Base-by-base conservation (phyloP, 2,329 filamentous ascomycete species). In the Pseudocercospora musae region DNA sequence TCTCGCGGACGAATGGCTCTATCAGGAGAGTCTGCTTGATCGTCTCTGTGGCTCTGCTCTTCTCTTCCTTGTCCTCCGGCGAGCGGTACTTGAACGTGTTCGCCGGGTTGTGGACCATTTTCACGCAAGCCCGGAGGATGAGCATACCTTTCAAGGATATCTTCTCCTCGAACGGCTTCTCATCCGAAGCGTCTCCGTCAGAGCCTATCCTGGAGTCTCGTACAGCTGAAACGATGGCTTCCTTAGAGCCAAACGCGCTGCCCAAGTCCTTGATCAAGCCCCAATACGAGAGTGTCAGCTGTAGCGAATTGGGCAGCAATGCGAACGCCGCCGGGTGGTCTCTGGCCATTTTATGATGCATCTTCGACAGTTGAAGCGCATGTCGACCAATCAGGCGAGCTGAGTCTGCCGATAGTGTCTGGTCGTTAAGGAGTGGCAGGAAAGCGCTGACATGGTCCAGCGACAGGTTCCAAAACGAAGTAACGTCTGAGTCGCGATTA, bases 341-440 rank as follows among this genome's bases (percentile, higher is more conserved):
- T 55, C 86, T 86, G 1, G 91, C 87, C 88, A 98, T 94, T 60
- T 92, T 88, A 42, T 96, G 83, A 74, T 98, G 95, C 2, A 99
- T 80, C 76, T 98, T 99, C 3, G 93, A 88, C 55, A 98, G 88
- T 73, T 98, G 93, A 46, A 97, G 78, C 1, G 96, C 81, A 73
- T 97, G 93, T 73, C 92, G 96, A 67, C 90, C 90, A n/a, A 96
- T 79, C 23, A 89, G 73, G 7, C 46, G 23, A n/a, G 21, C 23
- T 3, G 56, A 49, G 6, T 60, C 52, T 13, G 50, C 57, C 9
- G 61, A 46, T 1, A 68, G 56, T 44, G 31, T 27, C 9, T 65
- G 62, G 52, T 37, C 21, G 13, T 37, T 83, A 84, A 64, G 48
- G 11, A 68, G 53, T 18, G 79, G 79, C 37, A 96, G 83, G 64